phyloP scores from a whole-genome alignment of 257 asterid genomes.

The Verbena officinalis region DNA sequence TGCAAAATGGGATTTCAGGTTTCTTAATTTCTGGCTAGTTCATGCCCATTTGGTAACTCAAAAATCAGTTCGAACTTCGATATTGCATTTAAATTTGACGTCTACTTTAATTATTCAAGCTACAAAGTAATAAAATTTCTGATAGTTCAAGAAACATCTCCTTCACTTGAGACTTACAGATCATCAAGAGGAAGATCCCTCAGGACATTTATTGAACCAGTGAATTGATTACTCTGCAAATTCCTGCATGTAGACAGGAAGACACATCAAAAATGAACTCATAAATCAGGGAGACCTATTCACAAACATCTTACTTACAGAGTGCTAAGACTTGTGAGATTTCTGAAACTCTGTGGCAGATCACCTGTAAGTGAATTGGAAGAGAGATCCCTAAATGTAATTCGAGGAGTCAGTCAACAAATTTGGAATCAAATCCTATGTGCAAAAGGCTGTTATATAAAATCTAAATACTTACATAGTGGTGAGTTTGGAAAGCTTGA shows the following conservation, averaged over 20 bases:
- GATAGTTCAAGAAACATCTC: not conserved
- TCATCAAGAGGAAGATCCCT: slow-evolving; percentile 54
- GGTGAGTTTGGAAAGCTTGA: slow-evolving; percentile 48
- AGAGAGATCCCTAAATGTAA: slow-evolving; percentile 58
- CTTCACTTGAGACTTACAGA: slow-evolving; percentile 47
- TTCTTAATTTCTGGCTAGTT: too few species aligned
- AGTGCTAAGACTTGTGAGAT: slow-evolving; percentile 40
- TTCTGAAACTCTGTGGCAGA: slow-evolving; percentile 52
- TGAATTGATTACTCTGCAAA: slow-evolving; percentile 62
- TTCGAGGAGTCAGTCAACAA: slow-evolving; percentile 6
- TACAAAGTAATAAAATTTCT: too few species aligned
- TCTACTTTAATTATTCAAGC: too few species aligned
- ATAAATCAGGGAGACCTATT: not conserved
- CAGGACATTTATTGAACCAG: slow-evolving; percentile 58
- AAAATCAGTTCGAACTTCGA: not conserved
- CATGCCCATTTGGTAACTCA: not conserved
- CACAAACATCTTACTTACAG: slow-evolving; percentile 7
- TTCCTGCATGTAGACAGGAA: slow-evolving; percentile 41
- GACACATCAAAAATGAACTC: slow-evolving; percentile 21
- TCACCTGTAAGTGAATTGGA: slow-evolving; percentile 49
- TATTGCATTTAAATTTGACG: not conserved
- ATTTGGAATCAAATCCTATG: not conserved
- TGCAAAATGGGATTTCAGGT: too few species aligned
- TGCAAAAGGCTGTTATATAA: not conserved
- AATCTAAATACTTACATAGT: slow-evolving; percentile 40